phyloP scores from a whole-genome alignment of 2,329 filamentous ascomycete species.

The Sporothrix luriei region DNA sequence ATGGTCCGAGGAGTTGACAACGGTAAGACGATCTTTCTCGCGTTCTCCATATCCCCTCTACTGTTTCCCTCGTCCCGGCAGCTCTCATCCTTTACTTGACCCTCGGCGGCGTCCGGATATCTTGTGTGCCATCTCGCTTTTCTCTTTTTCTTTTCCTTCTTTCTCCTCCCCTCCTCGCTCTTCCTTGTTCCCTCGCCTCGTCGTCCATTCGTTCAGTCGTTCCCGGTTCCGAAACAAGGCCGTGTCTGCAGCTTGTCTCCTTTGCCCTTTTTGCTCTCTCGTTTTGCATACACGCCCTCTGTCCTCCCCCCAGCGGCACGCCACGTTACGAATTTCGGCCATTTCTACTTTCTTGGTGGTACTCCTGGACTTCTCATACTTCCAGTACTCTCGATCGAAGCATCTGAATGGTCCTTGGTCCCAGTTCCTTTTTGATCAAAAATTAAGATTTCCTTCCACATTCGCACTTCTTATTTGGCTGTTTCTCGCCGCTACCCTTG shows the following conservation, averaged over 20 bases:
- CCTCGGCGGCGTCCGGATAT: conserved; percentile 32
- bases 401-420: conserved; percentile 29
- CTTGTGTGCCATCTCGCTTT: conserved; percentile 20
- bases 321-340: conserved; percentile 2
- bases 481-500: not conserved
- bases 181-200: not conserved
- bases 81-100: conserved; percentile 5
- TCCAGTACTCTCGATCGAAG: conserved; percentile 20
- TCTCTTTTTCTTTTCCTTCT: conserved; percentile 28
- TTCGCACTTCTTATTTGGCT: conserved; percentile 3
- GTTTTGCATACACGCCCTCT: conserved; percentile 19
- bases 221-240: conserved; percentile 27
- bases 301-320: not conserved
- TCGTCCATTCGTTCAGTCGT: conserved; percentile 30
- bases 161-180: conserved; percentile 28
- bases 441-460: conserved; percentile 29
- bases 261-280: conserved; percentile 34
- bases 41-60: not conserved
- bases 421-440: conserved; percentile 18
- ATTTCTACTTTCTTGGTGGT: conserved; percentile 1
- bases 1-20: not conserved
- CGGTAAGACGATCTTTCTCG: conserved; percentile 6
- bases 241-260: conserved; percentile 29
- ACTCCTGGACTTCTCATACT: conserved; percentile 20
- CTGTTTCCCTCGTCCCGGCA: not conserved